Conservation (phyloP, 2,329 filamentous ascomycete species). For the Mollisiaceae sp. region DNA sequence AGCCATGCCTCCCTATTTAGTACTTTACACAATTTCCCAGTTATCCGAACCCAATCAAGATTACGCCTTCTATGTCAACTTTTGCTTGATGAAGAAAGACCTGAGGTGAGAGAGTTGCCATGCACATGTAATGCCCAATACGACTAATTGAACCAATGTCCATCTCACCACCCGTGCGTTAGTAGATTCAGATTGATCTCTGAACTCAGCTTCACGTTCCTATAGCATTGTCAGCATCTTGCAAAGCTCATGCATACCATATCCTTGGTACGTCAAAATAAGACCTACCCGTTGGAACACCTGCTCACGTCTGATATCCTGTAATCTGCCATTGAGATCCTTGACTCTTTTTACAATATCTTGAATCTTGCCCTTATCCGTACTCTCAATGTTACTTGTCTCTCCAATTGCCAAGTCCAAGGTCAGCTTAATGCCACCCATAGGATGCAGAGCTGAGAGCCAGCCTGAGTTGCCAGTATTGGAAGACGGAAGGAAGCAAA, state of each 20-base stretch:
- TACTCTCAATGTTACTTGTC: constrained; percentile 90
- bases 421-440: constrained; percentile 81
- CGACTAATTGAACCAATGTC: constrained; percentile 87
- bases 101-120: constrained; percentile 97
- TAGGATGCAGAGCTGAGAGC: constrained; percentile 67
- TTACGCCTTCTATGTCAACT: constrained; percentile 74
- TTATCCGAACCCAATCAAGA: background rate
- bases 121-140: constrained; percentile 86
- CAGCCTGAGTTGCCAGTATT: constrained; percentile 72
- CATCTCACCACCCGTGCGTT: constrained; percentile 92
- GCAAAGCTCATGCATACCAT: constrained; percentile 13
- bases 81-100: constrained; percentile 99
- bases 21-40: constrained; percentile 16
- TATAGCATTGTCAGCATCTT: constrained; percentile 45
- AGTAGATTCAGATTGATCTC: constrained; percentile 94
- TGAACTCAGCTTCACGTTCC: constrained; percentile 97
- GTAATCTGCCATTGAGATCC: constrained; percentile 85
- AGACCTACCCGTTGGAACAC: constrained; percentile 84
- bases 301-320: constrained; percentile 92
- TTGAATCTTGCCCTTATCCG: constrained; percentile 90
- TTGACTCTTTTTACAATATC: constrained; percentile 87
- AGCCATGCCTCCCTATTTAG: constrained; percentile 11
- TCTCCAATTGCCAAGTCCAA: constrained; percentile 94
- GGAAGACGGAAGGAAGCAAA: constrained; percentile 90
- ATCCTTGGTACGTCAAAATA: background rate